Evolutionary conservation across 148 eudicot species (phyloP).

Genomic region (Tetragonia tetragonoides): DNA sequence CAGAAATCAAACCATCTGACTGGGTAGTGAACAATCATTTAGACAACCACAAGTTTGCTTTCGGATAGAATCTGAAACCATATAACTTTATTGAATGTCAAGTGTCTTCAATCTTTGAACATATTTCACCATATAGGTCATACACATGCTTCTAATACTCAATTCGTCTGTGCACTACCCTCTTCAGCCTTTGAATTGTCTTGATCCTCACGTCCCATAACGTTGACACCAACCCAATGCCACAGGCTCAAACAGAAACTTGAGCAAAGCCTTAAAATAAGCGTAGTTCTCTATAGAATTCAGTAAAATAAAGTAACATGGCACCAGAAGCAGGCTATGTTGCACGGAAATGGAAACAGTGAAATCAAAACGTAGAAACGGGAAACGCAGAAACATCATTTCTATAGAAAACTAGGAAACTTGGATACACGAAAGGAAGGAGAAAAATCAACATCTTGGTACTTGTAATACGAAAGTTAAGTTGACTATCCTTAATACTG

Average conservation of each 20-base stretch:
- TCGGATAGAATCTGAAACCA: not conserved
- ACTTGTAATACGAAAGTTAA: no score
- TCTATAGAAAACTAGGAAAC: no score
- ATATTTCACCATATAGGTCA: not conserved
- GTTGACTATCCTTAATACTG: no score
- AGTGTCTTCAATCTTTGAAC: not conserved
- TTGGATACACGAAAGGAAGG: no score
- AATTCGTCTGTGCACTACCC: not conserved
- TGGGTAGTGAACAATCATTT: not conserved
- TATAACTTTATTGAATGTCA: not conserved
- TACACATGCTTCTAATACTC: not conserved
- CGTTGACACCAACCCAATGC: not conserved
- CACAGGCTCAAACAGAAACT: not conserved
- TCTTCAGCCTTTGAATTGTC: not conserved
- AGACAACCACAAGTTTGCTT: not conserved
- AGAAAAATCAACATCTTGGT: no score
- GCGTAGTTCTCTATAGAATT: not conserved
- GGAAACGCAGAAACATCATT: no score
- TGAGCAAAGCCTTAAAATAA: not conserved
- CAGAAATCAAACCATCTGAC: not conserved
- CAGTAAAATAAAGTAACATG: not conserved
- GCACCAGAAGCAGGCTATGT: no score
- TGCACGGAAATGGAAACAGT: no score
- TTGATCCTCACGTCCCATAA: not conserved
- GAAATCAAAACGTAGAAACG: no score